Evolutionary conservation across 2,329 filamentous ascomycete species (phyloP).

Genomic region (Pseudocercospora fuligena): DNA sequence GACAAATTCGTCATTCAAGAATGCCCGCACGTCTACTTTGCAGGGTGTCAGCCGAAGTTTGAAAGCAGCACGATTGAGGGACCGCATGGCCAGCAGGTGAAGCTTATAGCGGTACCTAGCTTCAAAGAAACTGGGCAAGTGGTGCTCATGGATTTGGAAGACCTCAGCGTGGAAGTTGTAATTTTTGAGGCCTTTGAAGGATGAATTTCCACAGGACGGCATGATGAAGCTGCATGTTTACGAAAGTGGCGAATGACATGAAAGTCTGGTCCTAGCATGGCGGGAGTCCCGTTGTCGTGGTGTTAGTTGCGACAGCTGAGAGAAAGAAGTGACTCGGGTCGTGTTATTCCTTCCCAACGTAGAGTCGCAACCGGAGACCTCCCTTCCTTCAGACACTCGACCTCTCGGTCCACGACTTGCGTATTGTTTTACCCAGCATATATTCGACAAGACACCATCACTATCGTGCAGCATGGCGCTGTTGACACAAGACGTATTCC

Average conservation of each 20-base stretch:
- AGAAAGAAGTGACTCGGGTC: no score
- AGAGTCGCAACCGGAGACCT: no score
- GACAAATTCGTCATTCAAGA: conserved; percentile 86
- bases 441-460: no score
- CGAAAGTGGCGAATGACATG: background rate
- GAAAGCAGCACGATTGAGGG: conserved; percentile 64
- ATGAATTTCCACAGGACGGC: background rate
- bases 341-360: no score
- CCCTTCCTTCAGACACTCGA: no score
- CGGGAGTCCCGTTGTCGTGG: background rate
- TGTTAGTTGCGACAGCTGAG: background rate
- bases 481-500: no score
- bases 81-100: conserved; percentile 66
- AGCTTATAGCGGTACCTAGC: conserved; percentile 80
- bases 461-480: no score
- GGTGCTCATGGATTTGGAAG: conserved; percentile 84
- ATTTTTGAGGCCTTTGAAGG: conserved; percentile 55
- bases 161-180: conserved; percentile 75
- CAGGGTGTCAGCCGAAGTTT: conserved; percentile 63
- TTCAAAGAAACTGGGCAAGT: conserved; percentile 80
- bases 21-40: conserved; percentile 90
- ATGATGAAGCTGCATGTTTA: background rate
- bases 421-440: no score
- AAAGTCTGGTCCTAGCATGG: background rate
- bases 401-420: no score